Evolutionary conservation across 2,329 filamentous ascomycete species (phyloP), one percentile per base, ranked within the genome.

Genomic region (Exophiala calicioides): DNA sequence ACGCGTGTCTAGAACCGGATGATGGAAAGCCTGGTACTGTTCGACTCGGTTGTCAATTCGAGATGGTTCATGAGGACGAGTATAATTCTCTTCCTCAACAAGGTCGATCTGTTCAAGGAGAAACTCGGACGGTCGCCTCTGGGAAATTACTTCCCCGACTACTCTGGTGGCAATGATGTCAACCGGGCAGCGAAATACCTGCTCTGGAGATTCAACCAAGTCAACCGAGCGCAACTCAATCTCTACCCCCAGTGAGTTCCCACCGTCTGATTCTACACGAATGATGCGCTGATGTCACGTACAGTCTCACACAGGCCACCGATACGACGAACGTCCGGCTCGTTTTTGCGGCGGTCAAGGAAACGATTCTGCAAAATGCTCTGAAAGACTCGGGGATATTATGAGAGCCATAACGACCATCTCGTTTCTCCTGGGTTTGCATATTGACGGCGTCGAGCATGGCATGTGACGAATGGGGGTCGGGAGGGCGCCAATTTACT

Each of bases 41-140:
- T 98, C 66, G 93, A 98, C 70, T 97, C 91, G 1, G 93, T 98
- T 3, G 93, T 98, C 59, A 98, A 98, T 71, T 97, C 93, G 23
- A 80, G 93, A 60, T 98, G 93, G 93, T 98, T 98, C 70, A 95
- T 97, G 86, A 80, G 93, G 60, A 98, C 93, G 9, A 96, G 90
- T 65, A 98, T 98, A 65, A 97, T 98, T 63, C 77, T 98, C 47
- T 98, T 98, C 73, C 78, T 98, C 53, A 98, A 98, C 76, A 98
- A 98, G 69, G 93, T 98, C 58, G 93, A 98, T 73, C 81, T 98
- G 48, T 98, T 98, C 78, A 91, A 93, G 68, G 85, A 90, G 64
- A 98, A 98, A 68, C 82, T 98, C 20, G 82, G 82, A 44, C 82
- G 90, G 55, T 96, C 90, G 44, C 91, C 93, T 0, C 71, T 98